These are phyloP conservation scores for Botrytis squamosa DNA, from an alignment of 2,329 filamentous ascomycete species.

Conservation along the genomic window DNA sequence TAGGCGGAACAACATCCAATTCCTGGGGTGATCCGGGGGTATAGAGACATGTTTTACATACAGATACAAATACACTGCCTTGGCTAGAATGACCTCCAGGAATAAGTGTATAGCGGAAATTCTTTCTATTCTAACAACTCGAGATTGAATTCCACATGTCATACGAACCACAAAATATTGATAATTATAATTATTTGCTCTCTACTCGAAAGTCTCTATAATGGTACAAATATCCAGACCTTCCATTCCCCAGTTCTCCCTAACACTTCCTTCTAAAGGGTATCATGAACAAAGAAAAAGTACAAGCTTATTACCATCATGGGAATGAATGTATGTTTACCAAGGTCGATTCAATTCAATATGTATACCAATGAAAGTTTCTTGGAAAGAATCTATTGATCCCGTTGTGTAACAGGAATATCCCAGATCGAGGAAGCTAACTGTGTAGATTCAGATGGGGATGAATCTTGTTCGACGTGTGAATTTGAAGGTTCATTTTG, in stretches of 20 bases:
- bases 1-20: not conserved
- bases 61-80: too few relatives aligned
- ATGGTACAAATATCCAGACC: not conserved
- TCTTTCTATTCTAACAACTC: too few relatives aligned
- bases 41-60: not conserved
- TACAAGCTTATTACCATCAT: not conserved
- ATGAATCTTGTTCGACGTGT: conserved; percentile 11
- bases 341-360: not conserved
- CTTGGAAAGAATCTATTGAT: conserved; percentile 1
- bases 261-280: conserved; percentile 15
- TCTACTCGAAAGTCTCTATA: not conserved
- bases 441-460: conserved; percentile 8
- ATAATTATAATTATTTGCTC: conserved; percentile 9
- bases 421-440: conserved; percentile 37
- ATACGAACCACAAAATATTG: not conserved
- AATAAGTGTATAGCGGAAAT: not conserved
- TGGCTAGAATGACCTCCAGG: not conserved
- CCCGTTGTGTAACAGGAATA: conserved; percentile 40
- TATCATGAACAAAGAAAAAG: conserved; percentile 23
- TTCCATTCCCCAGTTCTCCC: not conserved
- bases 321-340: not conserved
- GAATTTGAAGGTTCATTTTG: conserved; percentile 6
- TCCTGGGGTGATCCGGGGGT: not conserved
- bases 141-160: not conserved
- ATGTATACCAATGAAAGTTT: not conserved